Evolutionary conservation across 148 eudicot species (phyloP).

Genomic region (Pharnaceum exiguum): DNA sequence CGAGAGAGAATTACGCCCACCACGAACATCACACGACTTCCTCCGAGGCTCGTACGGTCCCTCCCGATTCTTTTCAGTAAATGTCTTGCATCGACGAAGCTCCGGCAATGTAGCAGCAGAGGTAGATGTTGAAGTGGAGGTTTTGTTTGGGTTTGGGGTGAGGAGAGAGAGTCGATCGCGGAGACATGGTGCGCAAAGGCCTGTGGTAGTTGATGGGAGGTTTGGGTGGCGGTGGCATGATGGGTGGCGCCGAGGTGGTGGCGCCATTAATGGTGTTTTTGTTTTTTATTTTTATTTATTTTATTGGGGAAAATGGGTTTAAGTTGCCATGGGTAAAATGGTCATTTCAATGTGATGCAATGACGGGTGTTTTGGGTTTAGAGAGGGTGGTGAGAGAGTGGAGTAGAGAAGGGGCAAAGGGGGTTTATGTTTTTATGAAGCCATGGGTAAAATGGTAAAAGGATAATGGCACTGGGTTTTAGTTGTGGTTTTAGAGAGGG

Average conservation of each 20-base stretch:
- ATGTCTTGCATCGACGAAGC: constrained; percentile 71
- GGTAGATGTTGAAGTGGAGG: constrained; percentile 7
- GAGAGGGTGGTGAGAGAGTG: no score
- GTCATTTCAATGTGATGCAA: no score
- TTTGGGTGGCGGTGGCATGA: constrained; percentile 75
- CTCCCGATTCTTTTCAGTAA: constrained; percentile 35
- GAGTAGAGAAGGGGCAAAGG: no score
- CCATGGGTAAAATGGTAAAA: no score
- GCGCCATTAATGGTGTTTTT: constrained; percentile 12
- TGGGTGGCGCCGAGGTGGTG: constrained; percentile 53
- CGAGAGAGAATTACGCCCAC: constrained; percentile 36
- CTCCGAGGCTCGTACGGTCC: constrained; percentile 47
- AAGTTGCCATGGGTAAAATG: no score
- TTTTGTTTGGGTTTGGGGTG: constrained; percentile 25
- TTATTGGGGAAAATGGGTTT: no score
- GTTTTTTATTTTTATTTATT: no score
- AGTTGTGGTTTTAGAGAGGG: no score
- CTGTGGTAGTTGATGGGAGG: constrained; percentile 54
- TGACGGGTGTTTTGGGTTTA: no score
- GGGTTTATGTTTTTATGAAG: no score
- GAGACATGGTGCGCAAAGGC: constrained; percentile 72
- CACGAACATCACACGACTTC: constrained; percentile 68
- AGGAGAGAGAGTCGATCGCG: constrained; percentile 83
- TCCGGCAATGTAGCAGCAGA: constrained; percentile 29
- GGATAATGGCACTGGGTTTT: no score